Evolutionary conservation across 2,329 filamentous ascomycete genomes (phyloP).

Genomic region (Apiospora saccharicola): DNA sequence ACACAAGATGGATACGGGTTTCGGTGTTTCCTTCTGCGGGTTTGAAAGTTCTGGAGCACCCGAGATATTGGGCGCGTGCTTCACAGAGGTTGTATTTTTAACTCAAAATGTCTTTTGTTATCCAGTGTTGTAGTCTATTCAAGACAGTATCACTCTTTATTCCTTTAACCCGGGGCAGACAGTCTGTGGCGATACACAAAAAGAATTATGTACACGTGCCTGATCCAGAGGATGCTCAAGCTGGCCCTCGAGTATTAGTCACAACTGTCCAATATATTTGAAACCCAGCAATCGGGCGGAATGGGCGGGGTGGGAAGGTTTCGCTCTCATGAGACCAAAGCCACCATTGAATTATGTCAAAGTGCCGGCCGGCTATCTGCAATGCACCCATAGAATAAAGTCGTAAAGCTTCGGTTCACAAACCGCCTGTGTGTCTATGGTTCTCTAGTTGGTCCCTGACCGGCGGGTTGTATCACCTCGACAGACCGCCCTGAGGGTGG

Average conservation of each 20-base stretch:
- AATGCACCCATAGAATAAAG: not conserved
- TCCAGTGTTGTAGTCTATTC: not conserved
- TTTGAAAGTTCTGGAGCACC: not conserved
- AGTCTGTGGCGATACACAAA: not conserved
- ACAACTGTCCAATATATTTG: not conserved
- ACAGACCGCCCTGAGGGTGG: not conserved
- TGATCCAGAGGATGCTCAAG: not conserved
- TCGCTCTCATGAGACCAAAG: not conserved
- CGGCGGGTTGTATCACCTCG: not conserved
- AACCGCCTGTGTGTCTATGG: not conserved
- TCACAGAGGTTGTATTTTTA: not conserved
- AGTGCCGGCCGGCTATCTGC: not conserved
- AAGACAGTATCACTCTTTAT: not conserved
- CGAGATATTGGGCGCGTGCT: not conserved
- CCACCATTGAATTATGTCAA: not conserved
- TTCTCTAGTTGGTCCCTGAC: not conserved
- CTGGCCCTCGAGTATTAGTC: not conserved
- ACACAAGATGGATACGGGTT: not conserved
- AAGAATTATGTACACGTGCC: not conserved
- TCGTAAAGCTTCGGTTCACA: not conserved
- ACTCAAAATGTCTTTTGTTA: not conserved
- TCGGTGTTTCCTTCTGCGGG: not conserved
- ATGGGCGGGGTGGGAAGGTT: not conserved
- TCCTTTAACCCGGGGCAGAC: not conserved
- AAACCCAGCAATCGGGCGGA: not conserved